A percentile compares a stretch with the other conserved stretches of the same genome.
These are phyloP conservation scores for Megacollybia marginata DNA, from an alignment of 768 basidiomycete species.

Conservation along the genomic window DNA sequence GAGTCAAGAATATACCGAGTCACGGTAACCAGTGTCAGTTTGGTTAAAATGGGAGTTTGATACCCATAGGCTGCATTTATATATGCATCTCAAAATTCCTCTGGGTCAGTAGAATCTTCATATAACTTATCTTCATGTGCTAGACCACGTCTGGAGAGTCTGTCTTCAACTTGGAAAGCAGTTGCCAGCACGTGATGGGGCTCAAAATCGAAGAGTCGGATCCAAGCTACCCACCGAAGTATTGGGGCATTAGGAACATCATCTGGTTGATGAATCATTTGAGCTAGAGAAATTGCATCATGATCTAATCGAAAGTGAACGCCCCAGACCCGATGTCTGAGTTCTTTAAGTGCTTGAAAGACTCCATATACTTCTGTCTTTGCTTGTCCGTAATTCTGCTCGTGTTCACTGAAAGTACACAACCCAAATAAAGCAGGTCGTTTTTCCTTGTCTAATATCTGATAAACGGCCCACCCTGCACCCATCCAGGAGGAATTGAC, in stretches of 20 bases:
- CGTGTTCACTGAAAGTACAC: conserved; percentile 23
- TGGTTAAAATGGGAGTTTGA: too few relatives aligned
- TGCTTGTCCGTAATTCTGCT: conserved; percentile 26
- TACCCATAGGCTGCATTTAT: too few relatives aligned
- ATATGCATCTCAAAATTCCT: conserved; percentile 12
- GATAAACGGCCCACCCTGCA: conserved; percentile 27
- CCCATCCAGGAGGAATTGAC: conserved; percentile 26
- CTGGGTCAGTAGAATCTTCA: conserved; percentile 11
- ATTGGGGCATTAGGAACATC: conserved; percentile 25
- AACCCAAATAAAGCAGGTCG: conserved; percentile 22
- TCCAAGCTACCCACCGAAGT: conserved; percentile 29
- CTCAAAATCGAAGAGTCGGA: conserved; percentile 27
- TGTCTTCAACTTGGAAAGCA: conserved; percentile 23
- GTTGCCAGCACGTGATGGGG: conserved; percentile 26
- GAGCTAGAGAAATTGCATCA: conserved; percentile 26
- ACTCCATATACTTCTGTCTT: conserved; percentile 32
- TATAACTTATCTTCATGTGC: conserved; percentile 6
- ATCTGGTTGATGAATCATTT: conserved; percentile 29
- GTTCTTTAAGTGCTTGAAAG: conserved; percentile 21
- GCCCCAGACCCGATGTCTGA: conserved; percentile 22
- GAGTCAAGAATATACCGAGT: too few relatives aligned
- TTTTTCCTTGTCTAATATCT: conserved; percentile 14
- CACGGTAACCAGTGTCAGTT: too few relatives aligned
- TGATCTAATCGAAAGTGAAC: conserved; percentile 24
- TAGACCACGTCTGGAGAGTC: conserved; percentile 19